Base-by-base conservation (phyloP, 805 yeast species). In the Wickerhamomyces canadensis region DNA sequence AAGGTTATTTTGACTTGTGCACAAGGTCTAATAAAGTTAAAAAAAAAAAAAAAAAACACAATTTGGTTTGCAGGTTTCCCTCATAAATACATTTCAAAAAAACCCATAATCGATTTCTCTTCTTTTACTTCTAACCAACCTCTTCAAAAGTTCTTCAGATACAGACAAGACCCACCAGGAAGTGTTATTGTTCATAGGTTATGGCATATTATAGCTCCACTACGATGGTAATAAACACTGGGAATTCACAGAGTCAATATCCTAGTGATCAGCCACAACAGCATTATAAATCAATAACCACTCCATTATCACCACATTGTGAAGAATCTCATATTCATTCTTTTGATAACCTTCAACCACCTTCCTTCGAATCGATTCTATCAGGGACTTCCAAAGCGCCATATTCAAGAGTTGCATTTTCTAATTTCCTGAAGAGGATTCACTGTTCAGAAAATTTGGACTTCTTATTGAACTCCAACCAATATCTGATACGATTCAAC, bases 391-490 rank as follows among this genome's bases (percentile, higher is more conserved):
- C 56, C 4, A 35, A 27, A 8, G 48, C 58, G 4, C 58, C 58
- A 14, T 53, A 42, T 33, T 48, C 56, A 19, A 39, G 56, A 19
- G 55, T 53, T 6, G 49, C 54, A 14, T 53, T 53, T 35, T 38
- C 51, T 26, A 44, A 42, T 26, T 53, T 42, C 27, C 39, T 53
- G 13, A 50, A 46, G 33, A 42, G 37, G 24, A 44, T 47, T 11
- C 58, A 53, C 32, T 51, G 51, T 35, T 43, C 52, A 13, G 58
- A 53, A 36, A 53, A 53, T 38, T 28, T 53, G 25, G 58, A 53
- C 33, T 53, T 53, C 32, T 44, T 53, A 23, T 44, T 49, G 22
- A 36, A 40, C 18, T 45, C 55, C 12, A 43, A 51, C 12, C 44
- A 42, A 26, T 44, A 39, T 27, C 30, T 51, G 30, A 31, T 44